These are phyloP conservation scores for Populus tremula DNA, from an alignment of 345 rosid species.

Conservation along the genomic window DNA sequence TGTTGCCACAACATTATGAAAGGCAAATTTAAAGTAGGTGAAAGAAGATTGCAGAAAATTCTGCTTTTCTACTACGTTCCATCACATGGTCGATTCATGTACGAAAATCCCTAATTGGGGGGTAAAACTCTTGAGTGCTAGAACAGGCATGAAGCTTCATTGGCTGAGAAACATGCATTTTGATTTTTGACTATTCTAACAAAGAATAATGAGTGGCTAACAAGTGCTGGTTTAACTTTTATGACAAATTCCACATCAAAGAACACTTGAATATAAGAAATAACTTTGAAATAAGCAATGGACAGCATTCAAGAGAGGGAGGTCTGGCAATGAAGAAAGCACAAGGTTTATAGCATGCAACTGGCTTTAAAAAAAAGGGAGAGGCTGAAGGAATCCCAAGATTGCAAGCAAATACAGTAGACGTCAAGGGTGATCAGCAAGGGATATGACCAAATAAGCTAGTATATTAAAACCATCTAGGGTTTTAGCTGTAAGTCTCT, in stretches of 20 bases:
- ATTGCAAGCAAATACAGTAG: not conserved
- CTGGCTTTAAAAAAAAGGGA: not conserved
- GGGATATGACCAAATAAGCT: no score
- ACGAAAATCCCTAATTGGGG: not conserved
- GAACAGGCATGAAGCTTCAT: not conserved
- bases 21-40: not conserved
- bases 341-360: not conserved
- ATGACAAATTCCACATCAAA: not conserved
- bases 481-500: slow-evolving; percentile 27
- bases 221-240: not conserved
- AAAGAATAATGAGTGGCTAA: not conserved
- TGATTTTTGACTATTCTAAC: not conserved
- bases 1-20: not conserved
- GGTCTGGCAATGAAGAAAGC: not conserved
- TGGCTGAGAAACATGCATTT: not conserved
- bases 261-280: not conserved
- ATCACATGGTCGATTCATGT: not conserved
- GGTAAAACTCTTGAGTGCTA: not conserved
- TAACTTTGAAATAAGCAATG: not conserved
- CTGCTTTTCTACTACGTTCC: not conserved
- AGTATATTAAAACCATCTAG: not conserved
- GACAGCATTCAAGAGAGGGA: not conserved
- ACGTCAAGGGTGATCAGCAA: not conserved
- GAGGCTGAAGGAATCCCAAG: not conserved
- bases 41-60: not conserved